Percentiles rank a stretch among this genome's conserved stretches.
Conservation (phyloP, 2,329 filamentous ascomycete species). For the Juglanconis juglandina region DNA sequence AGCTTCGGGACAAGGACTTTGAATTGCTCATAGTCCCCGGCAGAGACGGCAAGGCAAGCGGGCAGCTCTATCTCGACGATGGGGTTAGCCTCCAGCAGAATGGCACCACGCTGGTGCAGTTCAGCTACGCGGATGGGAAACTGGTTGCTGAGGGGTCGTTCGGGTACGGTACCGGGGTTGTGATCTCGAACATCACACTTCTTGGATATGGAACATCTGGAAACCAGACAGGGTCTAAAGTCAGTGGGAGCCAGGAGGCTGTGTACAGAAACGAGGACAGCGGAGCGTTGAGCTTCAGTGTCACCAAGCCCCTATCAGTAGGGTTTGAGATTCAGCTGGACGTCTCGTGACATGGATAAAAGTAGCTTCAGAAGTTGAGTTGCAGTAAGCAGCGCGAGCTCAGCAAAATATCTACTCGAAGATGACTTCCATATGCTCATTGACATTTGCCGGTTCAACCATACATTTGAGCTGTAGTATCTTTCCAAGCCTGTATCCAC, state of each 20-base stretch:
- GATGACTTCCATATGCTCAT: too few species aligned
- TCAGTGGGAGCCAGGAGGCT: background rate
- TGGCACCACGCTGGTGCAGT: slow-evolving; percentile 54
- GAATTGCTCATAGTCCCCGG: slow-evolving; percentile 67
- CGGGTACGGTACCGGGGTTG: slow-evolving; percentile 43
- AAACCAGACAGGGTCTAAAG: slow-evolving; percentile 1
- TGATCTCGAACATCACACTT: slow-evolving; percentile 48
- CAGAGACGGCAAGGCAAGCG: slow-evolving; percentile 58
- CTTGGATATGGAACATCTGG: slow-evolving; percentile 32
- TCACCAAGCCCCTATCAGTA: background rate
- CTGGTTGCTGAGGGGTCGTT: slow-evolving; percentile 53
- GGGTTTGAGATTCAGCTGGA: background rate
- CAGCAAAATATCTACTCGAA: too few species aligned
- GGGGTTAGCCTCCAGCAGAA: slow-evolving; percentile 64
- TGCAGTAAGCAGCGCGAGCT: too few species aligned
- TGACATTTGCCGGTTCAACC: too few species aligned
- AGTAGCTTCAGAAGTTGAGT: too few species aligned
- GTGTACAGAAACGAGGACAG: background rate
- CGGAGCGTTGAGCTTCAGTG: background rate
- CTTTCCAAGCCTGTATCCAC: too few species aligned
- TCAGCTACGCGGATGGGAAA: slow-evolving; percentile 53
- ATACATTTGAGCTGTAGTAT: too few species aligned
- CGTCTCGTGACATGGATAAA: background rate
- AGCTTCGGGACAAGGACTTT: slow-evolving; percentile 63
- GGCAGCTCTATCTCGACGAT: slow-evolving; percentile 74